A percentile compares a stretch with the other conserved stretches of the same genome.
Evolutionary conservation across 495 filamentous ascomycete species (phyloP).

Genomic region (Penicillium bialowiezense): DNA sequence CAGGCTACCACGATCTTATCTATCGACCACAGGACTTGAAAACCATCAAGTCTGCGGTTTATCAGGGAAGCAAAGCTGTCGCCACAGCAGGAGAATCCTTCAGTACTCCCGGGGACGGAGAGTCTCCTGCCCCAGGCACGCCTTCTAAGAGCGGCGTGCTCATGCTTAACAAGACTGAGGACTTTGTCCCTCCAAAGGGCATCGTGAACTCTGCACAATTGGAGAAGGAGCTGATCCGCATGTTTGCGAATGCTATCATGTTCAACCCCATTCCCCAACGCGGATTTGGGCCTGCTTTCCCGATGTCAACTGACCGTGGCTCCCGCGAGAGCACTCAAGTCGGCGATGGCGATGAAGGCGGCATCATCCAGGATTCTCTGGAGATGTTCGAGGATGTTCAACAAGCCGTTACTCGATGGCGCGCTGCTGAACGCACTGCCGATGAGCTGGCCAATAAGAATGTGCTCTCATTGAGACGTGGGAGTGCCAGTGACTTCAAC

Average conservation of each 20-base stretch:
- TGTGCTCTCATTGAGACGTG: slow-evolving; percentile 39
- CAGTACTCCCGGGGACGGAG: slow-evolving; percentile 46
- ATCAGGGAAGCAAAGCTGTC: slow-evolving; percentile 72
- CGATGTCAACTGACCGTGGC: slow-evolving; percentile 36
- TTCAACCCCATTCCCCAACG: slow-evolving; percentile 79
- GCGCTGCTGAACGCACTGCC: slow-evolving; percentile 52
- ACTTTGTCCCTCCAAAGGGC: slow-evolving; percentile 79
- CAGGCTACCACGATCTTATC: slow-evolving; percentile 84
- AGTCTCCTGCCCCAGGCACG: slow-evolving; percentile 39
- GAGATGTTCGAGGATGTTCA: slow-evolving; percentile 84
- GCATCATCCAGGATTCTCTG: slow-evolving; percentile 74
- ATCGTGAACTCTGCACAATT: slow-evolving; percentile 94
- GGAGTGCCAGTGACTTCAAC: slow-evolving; percentile 42
- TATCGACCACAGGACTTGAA: slow-evolving; percentile 87
- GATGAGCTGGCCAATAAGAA: slow-evolving; percentile 44
- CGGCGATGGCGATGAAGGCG: slow-evolving; percentile 65
- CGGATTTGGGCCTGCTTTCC: slow-evolving; percentile 62
- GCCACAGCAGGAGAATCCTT: slow-evolving; percentile 55
- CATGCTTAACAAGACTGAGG: slow-evolving; percentile 62
- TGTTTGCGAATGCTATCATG: slow-evolving; percentile 98
- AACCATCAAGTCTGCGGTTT: slow-evolving; percentile 74
- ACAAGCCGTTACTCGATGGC: slow-evolving; percentile 54
- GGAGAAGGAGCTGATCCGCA: slow-evolving; percentile 92
- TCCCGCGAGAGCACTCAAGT: slow-evolving; percentile 45
- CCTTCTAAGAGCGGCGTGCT: slow-evolving; percentile 40